Evolutionary conservation across 345 rosid genomes (phyloP).

Genomic region (Aegle marmelos): DNA sequence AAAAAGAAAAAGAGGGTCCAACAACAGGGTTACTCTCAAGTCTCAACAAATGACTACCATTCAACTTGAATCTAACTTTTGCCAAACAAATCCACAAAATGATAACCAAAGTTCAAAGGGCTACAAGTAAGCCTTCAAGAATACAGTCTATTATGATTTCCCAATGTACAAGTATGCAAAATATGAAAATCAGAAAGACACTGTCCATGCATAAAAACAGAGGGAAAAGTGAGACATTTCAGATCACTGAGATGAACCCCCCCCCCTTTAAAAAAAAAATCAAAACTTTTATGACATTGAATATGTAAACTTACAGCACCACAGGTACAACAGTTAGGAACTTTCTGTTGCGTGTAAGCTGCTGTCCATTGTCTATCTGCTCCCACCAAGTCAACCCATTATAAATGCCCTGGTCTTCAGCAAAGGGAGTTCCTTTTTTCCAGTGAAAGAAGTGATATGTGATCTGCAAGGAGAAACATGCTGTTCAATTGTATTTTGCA

Average conservation of each 20-base stretch:
- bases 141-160: not conserved
- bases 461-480: conserved; percentile 44
- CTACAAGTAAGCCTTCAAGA: not conserved
- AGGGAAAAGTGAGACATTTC: not conserved
- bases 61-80: not conserved
- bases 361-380: conserved; percentile 92
- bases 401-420: conserved; percentile 97
- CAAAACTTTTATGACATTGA: not conserved
- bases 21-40: not conserved
- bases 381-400: conserved; percentile 98
- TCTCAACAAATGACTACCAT: not conserved
- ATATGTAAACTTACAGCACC: conserved; percentile 67
- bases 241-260: not conserved
- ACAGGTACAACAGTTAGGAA: conserved; percentile 90
- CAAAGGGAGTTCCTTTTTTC: conserved; percentile 98
- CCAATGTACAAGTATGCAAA: not conserved
- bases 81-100: not conserved
- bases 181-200: not conserved
- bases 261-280: not conserved
- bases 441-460: conserved; percentile 97
- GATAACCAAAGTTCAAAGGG: not conserved
- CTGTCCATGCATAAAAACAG: not conserved
- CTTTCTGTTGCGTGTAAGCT: conserved; percentile 90
- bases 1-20: no score
- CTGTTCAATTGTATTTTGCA: conserved; percentile 6